phyloP scores from a whole-genome alignment of 306 rosid genomes.

The Rubus parviflorus region DNA sequence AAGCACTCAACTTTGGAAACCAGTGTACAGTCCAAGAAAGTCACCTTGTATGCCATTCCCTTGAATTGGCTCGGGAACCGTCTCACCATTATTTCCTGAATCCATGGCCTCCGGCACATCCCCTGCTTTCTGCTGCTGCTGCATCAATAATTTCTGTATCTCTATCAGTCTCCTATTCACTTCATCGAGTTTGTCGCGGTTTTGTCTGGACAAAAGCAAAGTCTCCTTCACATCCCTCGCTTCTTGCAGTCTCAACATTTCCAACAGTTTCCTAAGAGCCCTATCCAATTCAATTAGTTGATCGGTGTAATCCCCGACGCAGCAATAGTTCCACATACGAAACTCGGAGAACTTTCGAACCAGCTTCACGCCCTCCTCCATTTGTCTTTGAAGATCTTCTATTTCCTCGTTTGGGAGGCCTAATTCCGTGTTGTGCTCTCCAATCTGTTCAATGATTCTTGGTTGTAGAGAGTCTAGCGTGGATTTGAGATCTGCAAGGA shows the following conservation, averaged over 20 bases:
- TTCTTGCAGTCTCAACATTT: not conserved
- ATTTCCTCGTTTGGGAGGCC: not conserved
- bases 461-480: not conserved
- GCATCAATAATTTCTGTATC: not conserved
- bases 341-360: not conserved
- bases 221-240: not conserved
- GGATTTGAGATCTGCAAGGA: constrained; percentile 1
- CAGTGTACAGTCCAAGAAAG: not conserved
- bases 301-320: not conserved
- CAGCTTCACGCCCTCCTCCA: not conserved
- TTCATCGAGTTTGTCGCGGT: not conserved
- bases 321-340: not conserved
- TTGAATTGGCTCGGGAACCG: not conserved
- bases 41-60: not conserved
- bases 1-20: not conserved
- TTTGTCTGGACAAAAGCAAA: not conserved
- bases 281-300: not conserved
- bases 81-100: not conserved
- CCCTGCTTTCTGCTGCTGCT: not conserved
- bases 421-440: not conserved
- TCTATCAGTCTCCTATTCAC: not conserved
- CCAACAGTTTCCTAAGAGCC: not conserved
- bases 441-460: not conserved
- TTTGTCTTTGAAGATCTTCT: not conserved
- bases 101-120: not conserved